phyloP scores from a whole-genome alignment of 2,329 filamentous ascomycete genomes.

The Sporothrix schenckii region DNA sequence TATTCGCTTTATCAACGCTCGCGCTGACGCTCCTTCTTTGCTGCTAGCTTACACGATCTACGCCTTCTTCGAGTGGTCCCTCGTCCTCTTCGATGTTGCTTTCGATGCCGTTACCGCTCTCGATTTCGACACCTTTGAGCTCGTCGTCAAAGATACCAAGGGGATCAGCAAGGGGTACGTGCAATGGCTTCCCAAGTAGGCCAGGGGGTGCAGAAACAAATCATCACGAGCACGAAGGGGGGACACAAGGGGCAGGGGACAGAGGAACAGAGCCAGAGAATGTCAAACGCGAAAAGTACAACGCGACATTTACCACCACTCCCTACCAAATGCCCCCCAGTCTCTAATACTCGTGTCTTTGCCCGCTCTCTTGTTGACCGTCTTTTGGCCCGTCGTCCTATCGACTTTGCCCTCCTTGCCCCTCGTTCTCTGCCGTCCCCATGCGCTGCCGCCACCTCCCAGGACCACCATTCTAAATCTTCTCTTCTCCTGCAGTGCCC shows the following conservation, averaged over 20 bases:
- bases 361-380: neutral
- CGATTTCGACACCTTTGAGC: slow-evolving; percentile 87
- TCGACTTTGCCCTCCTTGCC: neutral
- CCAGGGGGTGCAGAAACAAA: slow-evolving; percentile 33
- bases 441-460: neutral
- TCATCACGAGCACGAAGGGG: neutral
- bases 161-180: slow-evolving; percentile 98
- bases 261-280: neutral
- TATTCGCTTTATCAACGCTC: neutral
- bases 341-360: neutral
- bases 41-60: slow-evolving; percentile 88
- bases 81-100: slow-evolving; percentile 91
- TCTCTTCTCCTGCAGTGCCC: slow-evolving; percentile 48
- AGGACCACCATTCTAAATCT: slow-evolving; percentile 46
- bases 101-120: slow-evolving; percentile 94
- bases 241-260: neutral
- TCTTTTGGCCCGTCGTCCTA: neutral
- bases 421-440: neutral
- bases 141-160: slow-evolving; percentile 85
- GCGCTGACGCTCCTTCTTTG: slow-evolving; percentile 2
- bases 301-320: slow-evolving; percentile 7
- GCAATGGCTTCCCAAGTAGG: slow-evolving; percentile 82
- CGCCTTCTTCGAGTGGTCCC: slow-evolving; percentile 95
- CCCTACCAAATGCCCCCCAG: neutral
- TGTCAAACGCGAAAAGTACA: neutral